These are phyloP conservation scores for Pugionium dolabratum DNA, from an alignment of 345 rosid genomes.

Conservation along the genomic window DNA sequence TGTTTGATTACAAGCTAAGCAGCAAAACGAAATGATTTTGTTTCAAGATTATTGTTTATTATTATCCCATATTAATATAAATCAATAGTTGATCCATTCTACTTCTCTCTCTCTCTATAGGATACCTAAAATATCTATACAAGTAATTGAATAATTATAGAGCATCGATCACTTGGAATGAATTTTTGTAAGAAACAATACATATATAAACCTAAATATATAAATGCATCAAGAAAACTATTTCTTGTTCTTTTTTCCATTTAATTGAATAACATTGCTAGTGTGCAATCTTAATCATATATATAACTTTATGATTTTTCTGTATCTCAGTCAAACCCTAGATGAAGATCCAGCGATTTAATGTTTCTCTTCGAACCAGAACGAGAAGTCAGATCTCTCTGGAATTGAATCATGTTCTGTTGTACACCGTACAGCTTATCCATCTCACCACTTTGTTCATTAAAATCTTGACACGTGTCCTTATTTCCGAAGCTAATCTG, in stretches of 20 bases:
- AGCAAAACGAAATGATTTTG: no score
- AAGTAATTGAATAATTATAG: no score
- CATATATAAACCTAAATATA: no score
- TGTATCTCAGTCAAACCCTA: conserved; percentile 46
- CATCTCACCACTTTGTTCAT: conserved; percentile 42
- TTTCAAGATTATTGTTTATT: no score
- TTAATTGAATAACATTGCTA: not conserved
- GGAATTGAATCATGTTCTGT: conserved; percentile 41
- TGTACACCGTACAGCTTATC: conserved; percentile 43
- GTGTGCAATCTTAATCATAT: conserved; percentile 13
- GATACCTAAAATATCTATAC: no score
- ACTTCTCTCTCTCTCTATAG: not conserved
- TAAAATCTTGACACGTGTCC: conserved; percentile 42
- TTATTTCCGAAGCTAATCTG: conserved; percentile 62
- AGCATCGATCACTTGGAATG: no score
- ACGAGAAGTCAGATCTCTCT: conserved; percentile 33
- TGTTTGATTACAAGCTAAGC: no score
- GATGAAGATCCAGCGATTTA: conserved; percentile 71
- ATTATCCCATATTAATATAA: no score
- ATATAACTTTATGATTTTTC: conserved; percentile 4
- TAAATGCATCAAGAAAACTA: not conserved
- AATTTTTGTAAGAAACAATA: no score
- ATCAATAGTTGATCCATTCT: no score
- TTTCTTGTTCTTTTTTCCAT: no score
- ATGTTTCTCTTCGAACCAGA: conserved; percentile 50